phyloP scores from a whole-genome alignment of 2,329 filamentous ascomycete species.

The Nemania sp. region DNA sequence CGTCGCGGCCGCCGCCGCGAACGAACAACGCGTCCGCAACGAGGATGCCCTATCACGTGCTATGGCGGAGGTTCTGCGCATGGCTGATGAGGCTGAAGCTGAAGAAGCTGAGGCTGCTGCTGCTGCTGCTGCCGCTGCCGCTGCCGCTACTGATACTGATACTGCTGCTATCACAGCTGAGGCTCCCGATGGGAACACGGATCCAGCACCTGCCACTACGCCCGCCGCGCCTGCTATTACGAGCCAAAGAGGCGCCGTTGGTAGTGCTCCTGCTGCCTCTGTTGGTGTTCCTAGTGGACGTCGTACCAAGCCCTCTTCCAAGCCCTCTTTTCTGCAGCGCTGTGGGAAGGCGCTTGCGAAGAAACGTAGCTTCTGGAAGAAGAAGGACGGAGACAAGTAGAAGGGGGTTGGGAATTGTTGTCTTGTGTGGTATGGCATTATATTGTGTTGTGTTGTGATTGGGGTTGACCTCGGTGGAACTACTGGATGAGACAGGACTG shows the following conservation, averaged over 20 bases:
- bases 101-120: background rate
- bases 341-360: slow-evolving; percentile 24
- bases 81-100: background rate
- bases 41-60: background rate
- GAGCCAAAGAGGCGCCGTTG: too few relatives aligned
- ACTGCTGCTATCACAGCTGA: background rate
- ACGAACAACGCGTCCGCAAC: background rate
- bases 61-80: background rate
- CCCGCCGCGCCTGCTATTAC: background rate
- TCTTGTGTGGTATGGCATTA: too few relatives aligned
- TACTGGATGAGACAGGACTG: too few relatives aligned
- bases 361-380: slow-evolving; percentile 35
- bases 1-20: background rate
- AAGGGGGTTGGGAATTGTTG: background rate
- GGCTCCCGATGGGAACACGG: background rate
- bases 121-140: background rate
- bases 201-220: background rate
- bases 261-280: background rate
- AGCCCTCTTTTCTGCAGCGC: slow-evolving; percentile 22
- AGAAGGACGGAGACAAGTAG: background rate
- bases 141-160: too few relatives aligned
- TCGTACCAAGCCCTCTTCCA: slow-evolving; percentile 1
- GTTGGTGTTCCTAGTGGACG: too few relatives aligned
- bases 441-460: too few relatives aligned
- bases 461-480: too few relatives aligned